Evolutionary conservation across 306 rosid species (phyloP).

Genomic region (Cicer chorassanicum): DNA sequence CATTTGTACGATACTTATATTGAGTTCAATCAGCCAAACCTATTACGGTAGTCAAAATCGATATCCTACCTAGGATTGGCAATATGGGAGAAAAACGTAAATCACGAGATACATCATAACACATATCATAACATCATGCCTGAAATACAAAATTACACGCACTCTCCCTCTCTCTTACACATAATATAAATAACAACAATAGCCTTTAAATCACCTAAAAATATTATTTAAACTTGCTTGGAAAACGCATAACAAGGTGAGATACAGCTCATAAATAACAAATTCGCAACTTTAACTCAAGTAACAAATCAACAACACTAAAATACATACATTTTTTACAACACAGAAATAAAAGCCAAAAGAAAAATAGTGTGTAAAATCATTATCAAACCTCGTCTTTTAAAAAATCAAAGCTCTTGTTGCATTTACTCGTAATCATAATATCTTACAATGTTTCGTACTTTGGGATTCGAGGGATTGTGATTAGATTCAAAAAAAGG

Average conservation of each 20-base stretch:
- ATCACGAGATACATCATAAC: not conserved
- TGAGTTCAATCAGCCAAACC: not conserved
- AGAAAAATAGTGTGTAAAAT: not conserved
- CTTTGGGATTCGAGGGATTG: constrained; percentile 12
- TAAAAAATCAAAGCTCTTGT: not conserved
- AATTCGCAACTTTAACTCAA: not conserved
- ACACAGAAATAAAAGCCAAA: not conserved
- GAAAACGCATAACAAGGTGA: not conserved
- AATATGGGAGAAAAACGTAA: not conserved
- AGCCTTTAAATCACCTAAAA: not conserved
- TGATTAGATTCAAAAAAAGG: not conserved
- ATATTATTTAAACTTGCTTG: not conserved
- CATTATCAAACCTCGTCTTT: not conserved
- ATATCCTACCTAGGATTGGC: not conserved
- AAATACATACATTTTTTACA: not conserved
- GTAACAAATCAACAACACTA: constrained; percentile 4
- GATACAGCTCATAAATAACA: not conserved
- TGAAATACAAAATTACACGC: not conserved
- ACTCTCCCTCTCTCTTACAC: not conserved
- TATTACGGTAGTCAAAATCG: constrained; percentile 1
- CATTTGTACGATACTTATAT: not conserved
- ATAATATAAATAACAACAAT: constrained; percentile 5
- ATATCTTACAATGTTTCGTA: constrained; percentile 5
- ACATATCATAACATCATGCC: not conserved
- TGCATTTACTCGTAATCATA: not conserved